phyloP scores from a whole-genome alignment of 495 filamentous ascomycete species.

The Hypomontagnella submonticulosa region DNA sequence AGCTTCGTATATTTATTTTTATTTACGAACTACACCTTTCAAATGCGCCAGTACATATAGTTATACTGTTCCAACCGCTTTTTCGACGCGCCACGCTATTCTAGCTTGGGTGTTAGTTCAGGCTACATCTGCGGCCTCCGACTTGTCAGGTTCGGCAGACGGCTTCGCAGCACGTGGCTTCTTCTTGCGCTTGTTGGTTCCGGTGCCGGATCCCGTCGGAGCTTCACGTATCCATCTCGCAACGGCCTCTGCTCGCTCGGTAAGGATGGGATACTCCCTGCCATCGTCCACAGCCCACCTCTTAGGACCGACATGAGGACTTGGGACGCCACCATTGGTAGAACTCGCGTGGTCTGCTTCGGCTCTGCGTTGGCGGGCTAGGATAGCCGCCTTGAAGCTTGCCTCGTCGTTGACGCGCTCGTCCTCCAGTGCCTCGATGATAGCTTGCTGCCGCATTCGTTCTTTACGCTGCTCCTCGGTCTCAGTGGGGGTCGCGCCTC shows the following conservation, averaged over 20 bases:
- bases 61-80: constrained; percentile 5
- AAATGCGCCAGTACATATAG: constrained; percentile 9
- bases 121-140: constrained; percentile 21
- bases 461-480: constrained; percentile 63
- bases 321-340: constrained; percentile 33
- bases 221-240: constrained; percentile 76
- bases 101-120: neutral
- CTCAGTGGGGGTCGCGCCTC: constrained; percentile 36
- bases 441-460: constrained; percentile 69
- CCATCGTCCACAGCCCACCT: constrained; percentile 73
- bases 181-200: constrained; percentile 53
- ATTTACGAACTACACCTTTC: constrained; percentile 16
- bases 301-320: constrained; percentile 56
- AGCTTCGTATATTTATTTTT: constrained; percentile 12
- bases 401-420: constrained; percentile 73
- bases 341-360: constrained; percentile 48
- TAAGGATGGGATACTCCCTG: constrained; percentile 74
- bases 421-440: constrained; percentile 71
- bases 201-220: constrained; percentile 54
- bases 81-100: neutral
- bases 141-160: constrained; percentile 18
- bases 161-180: constrained; percentile 51
- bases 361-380: constrained; percentile 66
- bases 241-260: constrained; percentile 73
- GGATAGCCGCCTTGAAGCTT: constrained; percentile 68